phyloP scores from a whole-genome alignment of 371 early-diverging fungal genomes.

The Mucor piriformis region DNA sequence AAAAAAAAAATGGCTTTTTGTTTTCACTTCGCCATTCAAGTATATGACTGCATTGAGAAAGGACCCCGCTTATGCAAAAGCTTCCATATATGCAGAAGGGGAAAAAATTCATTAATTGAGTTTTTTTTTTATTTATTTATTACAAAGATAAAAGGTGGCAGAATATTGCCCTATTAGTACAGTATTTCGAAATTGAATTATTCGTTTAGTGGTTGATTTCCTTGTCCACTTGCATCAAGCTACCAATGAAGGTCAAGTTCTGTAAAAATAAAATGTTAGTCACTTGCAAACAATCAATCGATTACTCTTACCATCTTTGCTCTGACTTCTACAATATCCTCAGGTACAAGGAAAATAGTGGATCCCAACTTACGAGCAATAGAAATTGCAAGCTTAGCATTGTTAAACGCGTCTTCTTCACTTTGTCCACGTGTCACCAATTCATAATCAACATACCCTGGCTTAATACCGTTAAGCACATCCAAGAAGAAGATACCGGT shows the following conservation, averaged over 20 bases:
- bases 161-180: background rate
- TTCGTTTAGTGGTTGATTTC: conserved; percentile 3
- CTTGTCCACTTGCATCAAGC: conserved; percentile 16
- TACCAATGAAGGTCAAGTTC: conserved; percentile 18
- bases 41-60: no score
- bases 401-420: conserved; percentile 83
- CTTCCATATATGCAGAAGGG: no score
- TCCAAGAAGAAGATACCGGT: conserved; percentile 87
- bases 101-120: no score
- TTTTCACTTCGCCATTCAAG: no score
- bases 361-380: conserved; percentile 96
- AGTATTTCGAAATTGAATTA: background rate
- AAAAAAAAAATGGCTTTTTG: no score
- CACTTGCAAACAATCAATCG: background rate
- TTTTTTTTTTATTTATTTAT: background rate
- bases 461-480: conserved; percentile 89
- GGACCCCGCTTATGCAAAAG: no score
- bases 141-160: background rate
- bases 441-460: conserved; percentile 88
- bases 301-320: conserved; percentile 72
- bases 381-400: conserved; percentile 93
- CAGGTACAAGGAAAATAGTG: conserved; percentile 93
- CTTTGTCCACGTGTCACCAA: conserved; percentile 78
- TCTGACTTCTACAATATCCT: conserved; percentile 93
- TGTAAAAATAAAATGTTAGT: background rate